These are phyloP conservation scores for Boletus pseudopeckii DNA, from an alignment of 768 basidiomycete genomes.

Conservation along the genomic window DNA sequence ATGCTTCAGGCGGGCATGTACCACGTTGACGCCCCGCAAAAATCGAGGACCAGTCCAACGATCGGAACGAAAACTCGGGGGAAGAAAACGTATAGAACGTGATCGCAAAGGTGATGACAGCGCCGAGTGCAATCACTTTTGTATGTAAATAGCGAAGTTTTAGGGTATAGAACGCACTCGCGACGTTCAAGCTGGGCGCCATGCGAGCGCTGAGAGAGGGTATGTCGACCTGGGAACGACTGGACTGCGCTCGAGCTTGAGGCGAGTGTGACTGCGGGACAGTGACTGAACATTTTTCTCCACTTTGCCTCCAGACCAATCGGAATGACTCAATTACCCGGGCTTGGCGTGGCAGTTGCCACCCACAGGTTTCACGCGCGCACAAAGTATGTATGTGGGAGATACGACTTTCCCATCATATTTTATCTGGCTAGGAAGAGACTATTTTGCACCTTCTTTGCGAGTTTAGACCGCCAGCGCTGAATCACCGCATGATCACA, in stretches of 20 bases:
- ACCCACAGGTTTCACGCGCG: background rate
- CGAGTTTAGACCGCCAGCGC: too few relatives aligned
- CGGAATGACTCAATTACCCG: background rate
- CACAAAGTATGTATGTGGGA: too few relatives aligned
- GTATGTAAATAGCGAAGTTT: conserved; percentile 22
- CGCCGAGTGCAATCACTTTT: conserved; percentile 26
- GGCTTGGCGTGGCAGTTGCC: background rate
- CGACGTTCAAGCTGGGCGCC: background rate
- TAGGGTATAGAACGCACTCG: conserved; percentile 9
- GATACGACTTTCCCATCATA: too few relatives aligned
- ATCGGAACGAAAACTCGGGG: conserved; percentile 10
- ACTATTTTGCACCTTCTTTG: too few relatives aligned
- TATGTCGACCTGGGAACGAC: background rate
- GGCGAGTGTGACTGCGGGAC: background rate
- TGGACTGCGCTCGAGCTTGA: background rate
- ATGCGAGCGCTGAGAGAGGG: background rate
- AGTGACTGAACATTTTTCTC: background rate
- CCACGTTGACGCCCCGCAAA: conserved; percentile 27
- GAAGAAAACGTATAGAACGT: conserved; percentile 31
- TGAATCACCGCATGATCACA: background rate
- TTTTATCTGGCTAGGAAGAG: too few relatives aligned
- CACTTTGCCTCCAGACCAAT: background rate
- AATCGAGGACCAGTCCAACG: conserved; percentile 20
- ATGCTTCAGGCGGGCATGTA: conserved; percentile 35
- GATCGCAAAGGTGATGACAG: conserved; percentile 25